Percentiles rank a stretch among this genome's conserved stretches.
These are phyloP conservation scores for Arbutus unedo DNA, from an alignment of 148 eudicot genomes.

Conservation along the genomic window DNA sequence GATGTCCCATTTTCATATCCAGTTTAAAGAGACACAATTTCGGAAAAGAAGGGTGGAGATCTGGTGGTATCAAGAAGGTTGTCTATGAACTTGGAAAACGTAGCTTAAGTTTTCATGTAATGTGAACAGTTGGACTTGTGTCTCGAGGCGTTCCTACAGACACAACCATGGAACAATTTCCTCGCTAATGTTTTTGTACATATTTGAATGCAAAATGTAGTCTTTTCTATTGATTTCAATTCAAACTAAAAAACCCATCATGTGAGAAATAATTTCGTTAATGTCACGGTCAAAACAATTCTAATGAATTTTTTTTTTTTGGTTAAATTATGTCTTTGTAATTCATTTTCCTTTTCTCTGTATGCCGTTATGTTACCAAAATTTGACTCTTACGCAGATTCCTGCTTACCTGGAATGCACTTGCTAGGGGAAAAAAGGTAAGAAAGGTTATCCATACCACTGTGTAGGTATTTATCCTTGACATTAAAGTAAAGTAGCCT, in stretches of 20 bases:
- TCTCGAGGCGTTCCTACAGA: background rate
- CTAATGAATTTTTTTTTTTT: background rate
- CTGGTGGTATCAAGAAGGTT: background rate
- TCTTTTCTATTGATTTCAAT: background rate
- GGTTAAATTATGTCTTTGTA: background rate
- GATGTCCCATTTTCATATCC: background rate
- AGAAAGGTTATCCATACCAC: constrained; percentile 6
- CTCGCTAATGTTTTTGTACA: background rate
- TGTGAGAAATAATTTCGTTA: background rate
- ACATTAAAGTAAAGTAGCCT: constrained; percentile 37
- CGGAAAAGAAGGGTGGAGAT: background rate
- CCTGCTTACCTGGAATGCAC: constrained; percentile 31
- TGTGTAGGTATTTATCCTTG: constrained; percentile 12
- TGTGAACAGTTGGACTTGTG: background rate
- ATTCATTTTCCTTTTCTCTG: background rate
- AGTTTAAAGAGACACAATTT: background rate
- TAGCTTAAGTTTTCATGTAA: background rate
- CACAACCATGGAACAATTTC: background rate
- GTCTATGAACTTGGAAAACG: background rate
- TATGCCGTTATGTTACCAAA: constrained; percentile 9
- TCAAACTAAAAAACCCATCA: background rate
- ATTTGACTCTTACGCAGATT: constrained; percentile 29
- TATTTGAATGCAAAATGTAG: background rate
- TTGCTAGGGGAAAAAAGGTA: constrained; percentile 14
- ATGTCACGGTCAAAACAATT: background rate